phyloP scores from a whole-genome alignment of 176 grass and related monocot genomes.

The Eleusine coracana region DNA sequence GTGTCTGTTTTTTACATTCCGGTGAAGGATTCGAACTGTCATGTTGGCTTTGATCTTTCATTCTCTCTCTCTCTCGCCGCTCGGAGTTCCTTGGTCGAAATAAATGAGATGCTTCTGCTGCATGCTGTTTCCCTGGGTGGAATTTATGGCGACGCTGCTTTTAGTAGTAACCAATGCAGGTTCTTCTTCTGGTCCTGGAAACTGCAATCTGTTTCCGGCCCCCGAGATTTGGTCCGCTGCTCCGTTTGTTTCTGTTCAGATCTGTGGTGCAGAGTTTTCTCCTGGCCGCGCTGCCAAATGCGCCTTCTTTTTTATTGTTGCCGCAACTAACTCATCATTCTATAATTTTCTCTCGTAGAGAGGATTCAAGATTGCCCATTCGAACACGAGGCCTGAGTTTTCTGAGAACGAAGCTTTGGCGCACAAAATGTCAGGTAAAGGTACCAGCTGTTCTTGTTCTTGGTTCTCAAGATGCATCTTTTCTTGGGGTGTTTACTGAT shows the following conservation, averaged over 20 bases:
- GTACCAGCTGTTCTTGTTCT: not conserved
- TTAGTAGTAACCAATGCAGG: slow-evolving; percentile 57
- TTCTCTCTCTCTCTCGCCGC: not conserved
- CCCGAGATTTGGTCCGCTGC: slow-evolving; percentile 39
- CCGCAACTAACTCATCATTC: slow-evolving; percentile 14
- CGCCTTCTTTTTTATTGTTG: slow-evolving; percentile 9
- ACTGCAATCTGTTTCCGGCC: slow-evolving; percentile 34
- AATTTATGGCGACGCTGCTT: slow-evolving; percentile 52
- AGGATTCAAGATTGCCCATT: slow-evolving; percentile 16
- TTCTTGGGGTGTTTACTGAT: slow-evolving; percentile 9
- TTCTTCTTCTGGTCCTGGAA: slow-evolving; percentile 44
- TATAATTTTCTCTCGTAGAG: not conserved
- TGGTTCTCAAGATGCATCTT: not conserved
- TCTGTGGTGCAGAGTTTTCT: slow-evolving; percentile 37
- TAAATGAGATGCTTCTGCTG: slow-evolving; percentile 43
- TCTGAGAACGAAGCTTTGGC: slow-evolving; percentile 19
- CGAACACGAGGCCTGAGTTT: slow-evolving; percentile 19
- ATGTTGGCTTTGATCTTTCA: slow-evolving; percentile 34
- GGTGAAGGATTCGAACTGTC: slow-evolving; percentile 30
- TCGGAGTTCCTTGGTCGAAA: slow-evolving; percentile 24
- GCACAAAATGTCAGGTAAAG: slow-evolving; percentile 51
- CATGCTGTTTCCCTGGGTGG: slow-evolving; percentile 37
- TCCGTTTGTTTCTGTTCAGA: slow-evolving; percentile 43
- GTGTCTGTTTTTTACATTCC: not conserved
- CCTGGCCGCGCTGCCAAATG: slow-evolving; percentile 26